Conservation (phyloP, 345 rosid genomes). For the Ceriops zippeliana region DNA sequence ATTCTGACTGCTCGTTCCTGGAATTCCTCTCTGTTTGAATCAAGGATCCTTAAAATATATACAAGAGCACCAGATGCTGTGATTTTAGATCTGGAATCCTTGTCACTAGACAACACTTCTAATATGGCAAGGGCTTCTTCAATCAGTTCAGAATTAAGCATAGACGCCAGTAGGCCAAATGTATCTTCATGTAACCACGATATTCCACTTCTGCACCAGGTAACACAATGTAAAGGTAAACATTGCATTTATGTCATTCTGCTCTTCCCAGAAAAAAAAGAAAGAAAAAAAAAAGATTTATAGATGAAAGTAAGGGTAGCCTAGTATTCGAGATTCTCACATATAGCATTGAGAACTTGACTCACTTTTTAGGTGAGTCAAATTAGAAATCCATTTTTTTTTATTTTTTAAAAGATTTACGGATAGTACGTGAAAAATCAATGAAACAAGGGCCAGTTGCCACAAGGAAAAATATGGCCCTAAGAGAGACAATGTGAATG, state of each 20-base stretch:
- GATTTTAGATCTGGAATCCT: slow-evolving; percentile 38
- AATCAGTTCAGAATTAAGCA: slow-evolving; percentile 51
- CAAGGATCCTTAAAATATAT: slow-evolving; percentile 44
- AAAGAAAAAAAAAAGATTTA: not conserved
- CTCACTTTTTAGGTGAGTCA: too few species aligned
- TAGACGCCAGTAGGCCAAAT: slow-evolving; percentile 40
- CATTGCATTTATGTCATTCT: not conserved
- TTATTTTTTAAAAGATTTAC: too few species aligned
- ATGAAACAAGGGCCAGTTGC: slow-evolving; percentile 5
- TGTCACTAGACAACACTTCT: slow-evolving; percentile 48
- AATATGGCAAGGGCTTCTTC: slow-evolving; percentile 52
- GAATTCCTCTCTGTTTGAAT: slow-evolving; percentile 32
- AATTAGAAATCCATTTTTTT: too few species aligned
- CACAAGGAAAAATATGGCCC: too few species aligned
- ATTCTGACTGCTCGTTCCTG: slow-evolving; percentile 53
- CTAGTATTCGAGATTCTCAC: too few species aligned
- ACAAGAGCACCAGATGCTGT: slow-evolving; percentile 47
- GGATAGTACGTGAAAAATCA: not conserved
- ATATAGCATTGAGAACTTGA: too few species aligned
- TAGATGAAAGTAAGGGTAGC: not conserved
- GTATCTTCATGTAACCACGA: slow-evolving; percentile 42
- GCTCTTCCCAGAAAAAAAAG: not conserved
- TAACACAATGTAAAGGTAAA: slow-evolving; percentile 19
- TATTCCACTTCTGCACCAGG: slow-evolving; percentile 45
- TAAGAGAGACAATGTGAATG: too few species aligned